phyloP scores from a whole-genome alignment of 2,329 filamentous ascomycete species.

The Decorospora gaudefroyi region DNA sequence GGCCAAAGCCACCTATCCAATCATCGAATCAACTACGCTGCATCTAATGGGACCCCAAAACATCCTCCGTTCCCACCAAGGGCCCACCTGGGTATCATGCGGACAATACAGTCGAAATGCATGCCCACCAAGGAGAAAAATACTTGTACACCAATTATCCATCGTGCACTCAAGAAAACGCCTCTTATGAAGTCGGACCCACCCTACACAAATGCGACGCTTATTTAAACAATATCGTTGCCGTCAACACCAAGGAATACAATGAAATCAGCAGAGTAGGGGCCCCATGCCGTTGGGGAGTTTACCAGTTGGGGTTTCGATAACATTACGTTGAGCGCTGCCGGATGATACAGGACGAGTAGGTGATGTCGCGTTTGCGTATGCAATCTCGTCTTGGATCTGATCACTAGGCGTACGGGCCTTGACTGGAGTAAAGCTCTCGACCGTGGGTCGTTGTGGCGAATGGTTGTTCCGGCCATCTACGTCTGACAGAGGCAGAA shows the following conservation, averaged over 20 bases:
- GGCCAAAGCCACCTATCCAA: conserved; percentile 12
- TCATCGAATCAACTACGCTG: conserved; percentile 4
- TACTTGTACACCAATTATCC: conserved; percentile 21
- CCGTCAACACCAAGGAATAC: conserved; percentile 34
- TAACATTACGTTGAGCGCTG: conserved; percentile 32
- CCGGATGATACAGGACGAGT: conserved; percentile 30
- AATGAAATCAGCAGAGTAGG: conserved; percentile 24
- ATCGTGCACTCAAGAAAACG: conserved; percentile 18
- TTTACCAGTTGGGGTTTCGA: conserved; percentile 26
- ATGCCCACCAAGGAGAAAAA: conserved; percentile 18
- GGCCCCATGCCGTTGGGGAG: conserved; percentile 31
- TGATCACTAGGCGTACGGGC: conserved; percentile 37
- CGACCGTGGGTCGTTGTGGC: conserved; percentile 34
- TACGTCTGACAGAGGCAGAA: conserved; percentile 35
- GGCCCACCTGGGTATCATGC: conserved; percentile 38
- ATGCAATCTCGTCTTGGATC: conserved; percentile 28
- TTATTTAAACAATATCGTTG: conserved; percentile 7
- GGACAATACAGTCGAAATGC: conserved; percentile 23
- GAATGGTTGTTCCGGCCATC: conserved; percentile 43
- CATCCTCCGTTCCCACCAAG: conserved; percentile 14
- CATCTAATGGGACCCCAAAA: conserved; percentile 11
- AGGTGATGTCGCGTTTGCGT: conserved; percentile 12
- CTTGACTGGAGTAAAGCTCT: conserved; percentile 38
- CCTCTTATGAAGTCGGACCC: conserved; percentile 25
- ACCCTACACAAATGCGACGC: conserved; percentile 6